Percentiles rank a stretch among this genome's conserved stretches.
Evolutionary conservation across 2,329 filamentous ascomycete genomes (phyloP).

Genomic region (Phaeosphaeriaceae sp.): DNA sequence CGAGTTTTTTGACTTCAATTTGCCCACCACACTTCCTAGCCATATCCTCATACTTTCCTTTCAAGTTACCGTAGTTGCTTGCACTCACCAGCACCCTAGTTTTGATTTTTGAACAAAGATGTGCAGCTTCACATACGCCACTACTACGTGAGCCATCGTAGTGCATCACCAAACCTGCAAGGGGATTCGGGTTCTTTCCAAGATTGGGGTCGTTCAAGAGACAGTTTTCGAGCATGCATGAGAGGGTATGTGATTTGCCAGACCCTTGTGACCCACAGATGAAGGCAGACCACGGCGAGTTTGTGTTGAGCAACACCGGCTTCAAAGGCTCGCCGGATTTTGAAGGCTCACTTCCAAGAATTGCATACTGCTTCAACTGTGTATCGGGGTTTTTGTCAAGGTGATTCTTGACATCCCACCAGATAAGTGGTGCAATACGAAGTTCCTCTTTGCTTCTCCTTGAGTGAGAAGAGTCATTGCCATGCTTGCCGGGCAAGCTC

Average conservation of each 20-base stretch:
- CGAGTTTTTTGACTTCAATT: conserved; percentile 15
- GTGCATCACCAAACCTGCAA: conserved; percentile 65
- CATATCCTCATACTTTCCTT: conserved; percentile 14
- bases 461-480: neutral
- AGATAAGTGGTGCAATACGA: conserved; percentile 9
- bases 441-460: conserved; percentile 2
- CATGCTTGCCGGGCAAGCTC: no score
- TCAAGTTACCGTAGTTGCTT: conserved; percentile 19
- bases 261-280: conserved; percentile 67
- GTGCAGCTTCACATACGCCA: conserved; percentile 22
- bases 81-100: conserved; percentile 23
- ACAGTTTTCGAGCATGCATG: conserved; percentile 66
- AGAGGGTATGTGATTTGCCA: conserved; percentile 66
- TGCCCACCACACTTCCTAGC: conserved; percentile 2
- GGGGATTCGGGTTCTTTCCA: conserved; percentile 55
- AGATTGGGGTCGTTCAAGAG: conserved; percentile 28
- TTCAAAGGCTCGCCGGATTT: neutral
- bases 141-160: conserved; percentile 46
- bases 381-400: neutral
- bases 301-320: conserved; percentile 58
- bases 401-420: conserved; percentile 14
- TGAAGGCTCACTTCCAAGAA: conserved; percentile 5
- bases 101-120: conserved; percentile 12
- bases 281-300: conserved; percentile 63
- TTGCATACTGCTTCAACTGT: conserved; percentile 6